Conservation (phyloP, 2,329 filamentous ascomycete genomes). For the Fusarium sp. region DNA sequence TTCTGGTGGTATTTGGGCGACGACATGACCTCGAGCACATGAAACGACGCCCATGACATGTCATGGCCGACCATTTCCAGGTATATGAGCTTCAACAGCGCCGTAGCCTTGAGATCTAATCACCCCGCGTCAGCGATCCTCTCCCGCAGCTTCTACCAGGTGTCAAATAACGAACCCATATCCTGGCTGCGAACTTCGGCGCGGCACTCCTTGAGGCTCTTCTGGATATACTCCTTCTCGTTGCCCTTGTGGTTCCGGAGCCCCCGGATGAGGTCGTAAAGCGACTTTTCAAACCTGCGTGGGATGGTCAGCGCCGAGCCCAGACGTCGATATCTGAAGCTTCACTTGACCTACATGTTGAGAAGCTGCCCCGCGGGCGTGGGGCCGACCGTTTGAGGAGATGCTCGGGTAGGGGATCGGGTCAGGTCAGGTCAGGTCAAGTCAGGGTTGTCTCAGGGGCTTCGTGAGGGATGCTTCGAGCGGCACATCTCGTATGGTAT, state of each 20-base stretch:
- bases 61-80: slow-evolving; percentile 99
- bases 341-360: slow-evolving; percentile 40
- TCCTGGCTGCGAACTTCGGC: slow-evolving; percentile 91
- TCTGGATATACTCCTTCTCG: slow-evolving; percentile 94
- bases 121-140: slow-evolving; percentile 23
- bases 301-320: slow-evolving; percentile 33
- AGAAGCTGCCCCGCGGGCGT: slow-evolving; percentile 44
- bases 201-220: slow-evolving; percentile 93
- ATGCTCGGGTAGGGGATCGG: slow-evolving; percentile 28
- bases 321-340: slow-evolving; percentile 8
- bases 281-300: slow-evolving; percentile 95
- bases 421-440: slow-evolving; percentile 9
- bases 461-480: slow-evolving; percentile 23
- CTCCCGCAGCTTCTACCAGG: not conserved
- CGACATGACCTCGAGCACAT: slow-evolving; percentile 99
- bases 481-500: slow-evolving; percentile 40
- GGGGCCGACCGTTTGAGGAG: slow-evolving; percentile 39
- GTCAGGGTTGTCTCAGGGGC: slow-evolving; percentile 31
- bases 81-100: slow-evolving; percentile 94
- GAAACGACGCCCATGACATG: slow-evolving; percentile 99
- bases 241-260: slow-evolving; percentile 94
- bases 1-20: slow-evolving; percentile 95
- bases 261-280: slow-evolving; percentile 98
- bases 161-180: slow-evolving; percentile 70
- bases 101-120: slow-evolving; percentile 91